Percentiles rank a stretch among this genome's conserved stretches.
These are phyloP conservation scores for Puccinia brachypodii DNA, from an alignment of 1,284 basidiomycete species.

Conservation along the genomic window DNA sequence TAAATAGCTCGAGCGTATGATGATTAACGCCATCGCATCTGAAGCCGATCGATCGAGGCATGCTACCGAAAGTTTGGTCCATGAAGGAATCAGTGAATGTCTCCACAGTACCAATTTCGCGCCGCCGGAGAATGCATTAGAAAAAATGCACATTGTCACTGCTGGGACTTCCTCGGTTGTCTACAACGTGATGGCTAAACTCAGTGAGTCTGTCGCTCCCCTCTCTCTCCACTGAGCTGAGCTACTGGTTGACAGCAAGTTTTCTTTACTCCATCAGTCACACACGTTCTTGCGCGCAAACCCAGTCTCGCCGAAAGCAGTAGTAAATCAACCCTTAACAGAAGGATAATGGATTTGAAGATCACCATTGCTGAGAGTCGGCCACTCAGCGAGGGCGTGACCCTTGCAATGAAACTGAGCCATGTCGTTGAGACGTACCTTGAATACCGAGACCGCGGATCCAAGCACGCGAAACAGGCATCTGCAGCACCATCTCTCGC, in stretches of 20 bases:
- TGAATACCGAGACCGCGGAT: slow-evolving; percentile 13
- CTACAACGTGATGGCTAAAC: slow-evolving; percentile 36
- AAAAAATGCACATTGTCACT: slow-evolving; percentile 45
- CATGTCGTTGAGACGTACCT: slow-evolving; percentile 19
- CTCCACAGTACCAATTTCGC: slow-evolving; percentile 30
- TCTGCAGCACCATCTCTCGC: slow-evolving; percentile 31
- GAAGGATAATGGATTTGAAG: slow-evolving; percentile 40
- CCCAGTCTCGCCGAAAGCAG: slow-evolving; percentile 3
- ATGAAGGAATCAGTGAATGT: slow-evolving; percentile 36
- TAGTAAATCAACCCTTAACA: slow-evolving; percentile 19
- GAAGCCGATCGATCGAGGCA: slow-evolving; percentile 44
- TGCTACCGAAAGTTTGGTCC: slow-evolving; percentile 16
- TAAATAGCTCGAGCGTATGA: slow-evolving; percentile 26
- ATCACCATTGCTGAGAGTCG: slow-evolving; percentile 42
- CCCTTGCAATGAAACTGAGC: slow-evolving; percentile 27
- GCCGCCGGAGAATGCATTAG: slow-evolving; percentile 19
- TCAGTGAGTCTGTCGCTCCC: slow-evolving; percentile 26
- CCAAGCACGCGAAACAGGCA: slow-evolving; percentile 15
- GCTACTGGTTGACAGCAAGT: not conserved
- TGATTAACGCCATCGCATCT: slow-evolving; percentile 41
- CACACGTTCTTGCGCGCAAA: slow-evolving; percentile 30
- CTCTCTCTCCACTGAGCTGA: not conserved
- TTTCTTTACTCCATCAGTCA: slow-evolving; percentile 14
- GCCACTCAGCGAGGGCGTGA: slow-evolving; percentile 42
- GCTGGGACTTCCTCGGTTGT: slow-evolving; percentile 28